A percentile compares a stretch with the other conserved stretches of the same genome.
phyloP scores from a whole-genome alignment of 2,329 filamentous ascomycete genomes.

The Curvularia hawaiiensis region DNA sequence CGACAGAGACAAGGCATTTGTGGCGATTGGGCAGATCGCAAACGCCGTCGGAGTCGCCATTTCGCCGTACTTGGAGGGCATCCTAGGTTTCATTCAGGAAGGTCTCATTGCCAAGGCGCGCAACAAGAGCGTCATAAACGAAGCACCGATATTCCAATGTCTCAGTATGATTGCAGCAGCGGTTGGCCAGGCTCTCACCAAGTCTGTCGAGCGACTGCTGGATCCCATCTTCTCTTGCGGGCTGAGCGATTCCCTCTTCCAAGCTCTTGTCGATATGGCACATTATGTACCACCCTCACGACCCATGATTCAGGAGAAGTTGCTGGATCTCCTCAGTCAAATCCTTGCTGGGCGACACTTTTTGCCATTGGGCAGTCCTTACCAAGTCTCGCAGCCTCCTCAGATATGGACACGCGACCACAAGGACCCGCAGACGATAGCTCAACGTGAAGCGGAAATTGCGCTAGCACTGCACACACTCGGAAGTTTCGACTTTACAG shows the following conservation, averaged over 20 bases:
- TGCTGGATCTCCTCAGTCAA: slow-evolving; percentile 92
- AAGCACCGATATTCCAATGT: slow-evolving; percentile 89
- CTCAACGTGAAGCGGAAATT: slow-evolving; percentile 81
- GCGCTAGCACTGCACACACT: slow-evolving; percentile 92
- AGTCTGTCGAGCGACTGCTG: slow-evolving; percentile 94
- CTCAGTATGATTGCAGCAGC: slow-evolving; percentile 96
- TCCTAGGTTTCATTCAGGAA: slow-evolving; percentile 91
- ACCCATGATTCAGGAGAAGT: slow-evolving; percentile 86
- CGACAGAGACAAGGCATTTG: slow-evolving; percentile 93
- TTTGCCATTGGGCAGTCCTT: slow-evolving; percentile 87
- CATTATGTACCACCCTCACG: slow-evolving; percentile 98
- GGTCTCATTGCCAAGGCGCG: slow-evolving; percentile 81
- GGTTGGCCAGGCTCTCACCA: slow-evolving; percentile 94
- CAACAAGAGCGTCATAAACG: slow-evolving; percentile 61
- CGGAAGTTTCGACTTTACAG: slow-evolving; percentile 92
- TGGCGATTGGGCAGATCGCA: slow-evolving; percentile 94
- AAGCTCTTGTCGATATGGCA: slow-evolving; percentile 96
- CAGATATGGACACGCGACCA: slow-evolving; percentile 86
- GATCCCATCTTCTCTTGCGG: slow-evolving; percentile 98
- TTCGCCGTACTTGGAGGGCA: slow-evolving; percentile 91
- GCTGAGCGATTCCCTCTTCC: slow-evolving; percentile 88
- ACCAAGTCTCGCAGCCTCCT: slow-evolving; percentile 79
- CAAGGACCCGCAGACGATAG: slow-evolving; percentile 81
- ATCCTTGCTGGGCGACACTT: slow-evolving; percentile 93
- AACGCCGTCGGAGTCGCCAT: slow-evolving; percentile 96